Base-by-base conservation (phyloP, 2,329 filamentous ascomycete genomes). In the Incumbomyces lentus region DNA sequence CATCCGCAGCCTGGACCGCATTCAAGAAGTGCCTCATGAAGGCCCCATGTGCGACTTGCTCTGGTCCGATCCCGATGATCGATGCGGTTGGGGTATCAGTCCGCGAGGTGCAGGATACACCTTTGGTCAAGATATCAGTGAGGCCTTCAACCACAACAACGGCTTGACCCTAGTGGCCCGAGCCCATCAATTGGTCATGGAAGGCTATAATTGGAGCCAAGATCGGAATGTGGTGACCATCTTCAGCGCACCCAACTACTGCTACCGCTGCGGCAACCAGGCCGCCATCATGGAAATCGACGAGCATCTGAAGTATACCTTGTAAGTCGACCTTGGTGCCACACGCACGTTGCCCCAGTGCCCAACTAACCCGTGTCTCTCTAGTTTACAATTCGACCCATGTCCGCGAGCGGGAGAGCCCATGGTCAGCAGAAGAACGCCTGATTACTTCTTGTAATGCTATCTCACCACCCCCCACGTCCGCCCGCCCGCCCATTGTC, bases 231-330 rank as follows among this genome's bases (percentile, higher is more conserved):
- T 98, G 43, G 92, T 98, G 51, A 98, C 92, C 32, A 96, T 98
- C 62, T 98, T 98, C 73, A 76, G 61, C 81, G 85, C 85, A 45
- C 85, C 85, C 53, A 90, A 90, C 68, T 98, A 98, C 75, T 98
- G 90, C 74, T 96, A 98, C 76, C 81, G 92, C 66, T 98, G 92
- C 64, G 92, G 92, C 63, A 98, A 98, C 70, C 92, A 96, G 70
- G 92, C 92, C 48, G 92, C 92, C n/a, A 96, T 98, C 67, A 98
- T 98, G 92, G 92, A 96, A 70, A 98, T 98, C 67, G 92, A 96
- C 57, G 92, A 98, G 71, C 89, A 96, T 67, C 73, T 98, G 64
- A 96, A 98, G 75, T 98, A 96, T 71, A 96, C 92, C 62, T 96
- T 98, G 90, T 95, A 78, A 68, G 88, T 81, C 38, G 29, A n/a